Conservation (phyloP, 768 basidiomycete species). For the Cyathus striatus region DNA sequence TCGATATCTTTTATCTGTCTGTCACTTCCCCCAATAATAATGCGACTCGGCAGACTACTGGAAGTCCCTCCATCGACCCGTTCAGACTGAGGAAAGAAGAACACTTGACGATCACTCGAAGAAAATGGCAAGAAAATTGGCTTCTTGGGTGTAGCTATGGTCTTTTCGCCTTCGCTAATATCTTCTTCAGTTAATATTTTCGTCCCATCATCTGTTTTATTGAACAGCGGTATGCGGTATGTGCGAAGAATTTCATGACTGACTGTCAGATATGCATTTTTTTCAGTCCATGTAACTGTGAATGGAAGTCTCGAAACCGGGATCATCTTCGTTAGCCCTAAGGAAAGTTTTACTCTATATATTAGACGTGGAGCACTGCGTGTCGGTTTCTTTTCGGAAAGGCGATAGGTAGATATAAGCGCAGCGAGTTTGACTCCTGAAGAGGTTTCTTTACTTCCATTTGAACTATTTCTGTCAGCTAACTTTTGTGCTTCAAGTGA, state of each 20-base stretch:
- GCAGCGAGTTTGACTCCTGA: constrained; percentile 9
- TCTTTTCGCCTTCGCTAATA: background rate
- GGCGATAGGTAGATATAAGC: constrained; percentile 13
- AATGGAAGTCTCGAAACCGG: background rate
- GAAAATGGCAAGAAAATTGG: background rate
- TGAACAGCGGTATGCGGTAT: background rate
- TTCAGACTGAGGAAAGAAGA: background rate
- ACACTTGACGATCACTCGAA: background rate
- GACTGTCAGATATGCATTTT: background rate
- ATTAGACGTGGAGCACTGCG: constrained; percentile 11
- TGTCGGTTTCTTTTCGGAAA: constrained; percentile 9
- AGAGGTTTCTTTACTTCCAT: background rate
- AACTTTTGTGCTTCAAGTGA: constrained; percentile 16
- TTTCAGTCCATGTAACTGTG: background rate
- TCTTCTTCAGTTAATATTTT: too few relatives aligned
- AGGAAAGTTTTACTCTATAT: constrained; percentile 5
- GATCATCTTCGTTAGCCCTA: background rate
- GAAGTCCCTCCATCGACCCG: background rate
- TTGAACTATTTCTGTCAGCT: background rate
- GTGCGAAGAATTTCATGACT: background rate
- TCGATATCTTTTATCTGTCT: background rate
- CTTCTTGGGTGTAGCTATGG: background rate
- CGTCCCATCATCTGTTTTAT: background rate
- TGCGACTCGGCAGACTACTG: background rate
- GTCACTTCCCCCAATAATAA: background rate